These are phyloP conservation scores for Sporothrix luriei DNA, from an alignment of 2,329 filamentous ascomycete genomes.

Conservation along the genomic window DNA sequence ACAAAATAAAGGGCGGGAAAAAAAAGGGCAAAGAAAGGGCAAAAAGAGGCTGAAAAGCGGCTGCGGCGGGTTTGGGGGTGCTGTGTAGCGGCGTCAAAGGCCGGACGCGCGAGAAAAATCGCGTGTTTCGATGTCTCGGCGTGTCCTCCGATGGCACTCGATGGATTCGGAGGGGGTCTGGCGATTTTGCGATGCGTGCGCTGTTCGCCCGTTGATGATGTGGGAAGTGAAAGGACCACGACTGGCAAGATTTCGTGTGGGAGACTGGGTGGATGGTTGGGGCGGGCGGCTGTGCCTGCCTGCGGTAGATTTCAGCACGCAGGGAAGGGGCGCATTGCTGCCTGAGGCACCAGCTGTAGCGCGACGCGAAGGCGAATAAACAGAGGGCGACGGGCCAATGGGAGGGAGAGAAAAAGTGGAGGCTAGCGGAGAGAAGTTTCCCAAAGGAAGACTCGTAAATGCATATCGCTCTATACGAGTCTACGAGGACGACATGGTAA, in stretches of 20 bases:
- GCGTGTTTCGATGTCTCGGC: conserved; percentile 57
- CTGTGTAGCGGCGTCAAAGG: conserved; percentile 43
- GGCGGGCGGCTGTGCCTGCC: conserved; percentile 44
- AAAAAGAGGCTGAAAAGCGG: conserved; percentile 26
- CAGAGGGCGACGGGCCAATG: not conserved
- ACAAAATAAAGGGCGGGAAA: conserved; percentile 5
- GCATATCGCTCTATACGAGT: conserved; percentile 6
- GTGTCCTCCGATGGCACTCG: conserved; percentile 58
- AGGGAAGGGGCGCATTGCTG: conserved; percentile 25
- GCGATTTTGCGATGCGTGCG: conserved; percentile 65
- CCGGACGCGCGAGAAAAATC: conserved; percentile 53
- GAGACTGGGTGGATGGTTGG: conserved; percentile 50
- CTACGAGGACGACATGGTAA: too few relatives aligned
- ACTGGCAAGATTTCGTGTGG: conserved; percentile 53
- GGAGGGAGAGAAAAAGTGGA: not conserved
- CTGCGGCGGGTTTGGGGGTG: conserved; percentile 45
- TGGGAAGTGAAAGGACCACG: conserved; percentile 55
- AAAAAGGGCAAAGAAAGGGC: conserved; percentile 21
- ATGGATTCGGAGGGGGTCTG: conserved; percentile 62
- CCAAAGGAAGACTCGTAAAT: not conserved
- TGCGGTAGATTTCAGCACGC: conserved; percentile 35
- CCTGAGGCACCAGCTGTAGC: conserved; percentile 24
- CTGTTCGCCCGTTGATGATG: conserved; percentile 49
- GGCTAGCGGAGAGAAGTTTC: not conserved
- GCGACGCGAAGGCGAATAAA: not conserved